These are phyloP conservation scores for Melaleuca alternifolia DNA, from an alignment of 345 rosid species.

Conservation along the genomic window DNA sequence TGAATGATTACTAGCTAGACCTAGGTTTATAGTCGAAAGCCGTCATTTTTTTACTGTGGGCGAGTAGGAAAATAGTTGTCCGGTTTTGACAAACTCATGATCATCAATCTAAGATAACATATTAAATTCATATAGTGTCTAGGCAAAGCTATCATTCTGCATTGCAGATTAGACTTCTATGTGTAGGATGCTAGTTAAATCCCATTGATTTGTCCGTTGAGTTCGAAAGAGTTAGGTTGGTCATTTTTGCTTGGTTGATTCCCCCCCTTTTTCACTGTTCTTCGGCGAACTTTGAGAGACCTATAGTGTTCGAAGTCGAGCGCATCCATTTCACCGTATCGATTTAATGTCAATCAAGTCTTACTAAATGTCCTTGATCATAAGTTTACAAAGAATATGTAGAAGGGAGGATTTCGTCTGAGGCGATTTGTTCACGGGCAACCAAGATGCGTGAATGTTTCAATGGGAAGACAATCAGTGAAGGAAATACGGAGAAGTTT, in stretches of 20 bases:
- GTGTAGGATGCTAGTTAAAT: neutral
- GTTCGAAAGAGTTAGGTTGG: neutral
- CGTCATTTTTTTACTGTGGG: neutral
- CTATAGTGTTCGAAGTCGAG: neutral
- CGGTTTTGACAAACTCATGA: too few species aligned
- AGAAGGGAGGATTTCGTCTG: neutral
- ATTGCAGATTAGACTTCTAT: neutral
- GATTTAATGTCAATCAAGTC: neutral
- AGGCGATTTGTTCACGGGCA: neutral
- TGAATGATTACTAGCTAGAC: too few species aligned
- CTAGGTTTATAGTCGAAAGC: neutral
- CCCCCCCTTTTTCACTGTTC: neutral
- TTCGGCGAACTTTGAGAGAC: neutral
- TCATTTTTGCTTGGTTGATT: neutral
- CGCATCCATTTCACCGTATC: neutral
- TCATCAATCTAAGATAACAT: neutral
- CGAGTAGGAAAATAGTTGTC: too few species aligned
- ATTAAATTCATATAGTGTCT: accelerated
- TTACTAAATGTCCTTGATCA: neutral
- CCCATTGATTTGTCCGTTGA: neutral
- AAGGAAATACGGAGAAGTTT: neutral
- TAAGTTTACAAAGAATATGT: neutral
- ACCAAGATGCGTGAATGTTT: neutral
- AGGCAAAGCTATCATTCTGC: neutral
- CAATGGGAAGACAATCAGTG: neutral